Percentiles rank a stretch among this genome's conserved stretches.
phyloP scores from a whole-genome alignment of 129 eudicot genomes.

The Pulicaria dysenterica region DNA sequence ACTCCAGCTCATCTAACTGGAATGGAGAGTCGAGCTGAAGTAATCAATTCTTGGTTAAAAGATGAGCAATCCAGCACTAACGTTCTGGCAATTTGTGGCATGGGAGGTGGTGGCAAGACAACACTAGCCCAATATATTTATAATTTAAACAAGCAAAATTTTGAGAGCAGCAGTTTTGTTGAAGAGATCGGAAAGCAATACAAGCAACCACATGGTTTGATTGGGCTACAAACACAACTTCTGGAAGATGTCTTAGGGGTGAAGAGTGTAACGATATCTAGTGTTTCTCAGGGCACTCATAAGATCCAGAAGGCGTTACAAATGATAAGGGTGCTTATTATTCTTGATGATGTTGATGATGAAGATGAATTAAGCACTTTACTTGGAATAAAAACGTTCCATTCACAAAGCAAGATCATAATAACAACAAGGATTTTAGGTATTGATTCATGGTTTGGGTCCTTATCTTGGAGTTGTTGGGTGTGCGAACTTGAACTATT shows the following conservation, averaged over 20 bases:
- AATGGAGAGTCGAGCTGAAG: not conserved
- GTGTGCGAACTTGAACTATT: not conserved
- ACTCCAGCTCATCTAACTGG: conserved; percentile 10
- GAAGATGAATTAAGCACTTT: not conserved
- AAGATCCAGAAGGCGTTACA: not conserved
- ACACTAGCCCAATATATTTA: not conserved
- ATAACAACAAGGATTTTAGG: not conserved
- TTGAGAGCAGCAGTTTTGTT: not conserved
- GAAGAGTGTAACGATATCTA: not conserved
- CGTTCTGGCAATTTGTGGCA: conserved; percentile 26
- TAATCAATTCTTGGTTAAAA: conserved; percentile 13
- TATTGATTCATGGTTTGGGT: conserved; percentile 2
- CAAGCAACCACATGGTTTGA: not conserved
- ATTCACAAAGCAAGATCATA: not conserved
- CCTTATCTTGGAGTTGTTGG: not conserved
- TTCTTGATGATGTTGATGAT: conserved; percentile 3
- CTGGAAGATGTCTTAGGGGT: not conserved
- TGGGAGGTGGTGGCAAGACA: conserved; percentile 42
- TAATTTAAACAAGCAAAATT: not conserved
- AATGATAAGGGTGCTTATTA: not conserved
- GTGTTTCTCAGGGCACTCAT: not conserved
- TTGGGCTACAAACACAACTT: conserved; percentile 1
- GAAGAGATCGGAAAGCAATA: not conserved
- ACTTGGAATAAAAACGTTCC: conserved; percentile 6
- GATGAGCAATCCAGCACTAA: not conserved